Evolutionary conservation across 305 asterid species (phyloP).

Genomic region (Fraxinus angustifolia): DNA sequence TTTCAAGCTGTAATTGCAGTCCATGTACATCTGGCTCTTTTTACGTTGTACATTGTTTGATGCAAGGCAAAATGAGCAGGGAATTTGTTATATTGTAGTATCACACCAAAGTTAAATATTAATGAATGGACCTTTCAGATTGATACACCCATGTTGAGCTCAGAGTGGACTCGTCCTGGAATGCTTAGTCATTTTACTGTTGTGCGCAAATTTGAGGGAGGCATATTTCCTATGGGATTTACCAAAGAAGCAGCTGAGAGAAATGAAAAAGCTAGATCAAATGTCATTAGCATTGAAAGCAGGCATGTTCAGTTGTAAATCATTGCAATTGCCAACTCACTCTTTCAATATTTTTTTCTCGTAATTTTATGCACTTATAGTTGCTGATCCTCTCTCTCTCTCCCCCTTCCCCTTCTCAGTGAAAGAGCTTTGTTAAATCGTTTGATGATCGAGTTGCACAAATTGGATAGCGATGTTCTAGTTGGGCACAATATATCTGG

Average conservation of each 20-base stretch:
- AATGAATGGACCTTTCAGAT: slow-evolving; percentile 57
- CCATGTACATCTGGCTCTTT: slow-evolving; percentile 5
- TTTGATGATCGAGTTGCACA: slow-evolving; percentile 82
- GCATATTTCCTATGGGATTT: slow-evolving; percentile 91
- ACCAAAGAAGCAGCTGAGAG: slow-evolving; percentile 70
- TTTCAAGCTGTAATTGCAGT: slow-evolving; percentile 9
- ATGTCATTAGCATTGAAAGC: slow-evolving; percentile 66
- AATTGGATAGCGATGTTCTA: slow-evolving; percentile 87
- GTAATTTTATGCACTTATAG: not conserved
- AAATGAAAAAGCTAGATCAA: slow-evolving; percentile 79
- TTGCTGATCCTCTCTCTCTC: slow-evolving; percentile 14
- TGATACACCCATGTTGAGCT: slow-evolving; percentile 81
- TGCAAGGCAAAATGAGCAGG: slow-evolving; percentile 18
- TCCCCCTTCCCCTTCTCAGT: slow-evolving; percentile 37
- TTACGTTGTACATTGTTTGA: slow-evolving; percentile 12
- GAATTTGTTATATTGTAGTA: slow-evolving; percentile 9
- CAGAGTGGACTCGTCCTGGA: slow-evolving; percentile 74
- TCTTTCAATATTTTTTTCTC: not conserved
- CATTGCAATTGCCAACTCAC: slow-evolving; percentile 13
- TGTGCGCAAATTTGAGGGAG: slow-evolving; percentile 91
- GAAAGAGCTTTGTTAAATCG: slow-evolving; percentile 94
- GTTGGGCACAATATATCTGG: slow-evolving; percentile 98
- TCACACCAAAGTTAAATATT: slow-evolving; percentile 16
- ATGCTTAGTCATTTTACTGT: slow-evolving; percentile 85
- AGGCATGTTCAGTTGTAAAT: slow-evolving; percentile 48